A percentile compares a stretch with the other conserved stretches of the same genome.
Conservation (phyloP, 805 yeast species). For the Candida sakaeoensis region DNA sequence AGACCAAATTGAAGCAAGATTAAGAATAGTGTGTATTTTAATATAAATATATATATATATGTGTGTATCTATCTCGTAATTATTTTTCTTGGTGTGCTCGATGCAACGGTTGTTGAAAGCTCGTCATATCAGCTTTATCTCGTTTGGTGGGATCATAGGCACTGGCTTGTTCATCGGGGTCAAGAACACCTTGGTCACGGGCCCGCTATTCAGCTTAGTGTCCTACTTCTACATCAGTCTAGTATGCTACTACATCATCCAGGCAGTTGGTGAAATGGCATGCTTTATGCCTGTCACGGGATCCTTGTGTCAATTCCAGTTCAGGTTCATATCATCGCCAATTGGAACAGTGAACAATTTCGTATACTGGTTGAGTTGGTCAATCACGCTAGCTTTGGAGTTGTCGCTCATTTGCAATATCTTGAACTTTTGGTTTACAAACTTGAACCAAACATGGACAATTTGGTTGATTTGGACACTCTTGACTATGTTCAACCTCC, state of each 20-base stretch:
- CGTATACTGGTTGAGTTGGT: constrained; percentile 25
- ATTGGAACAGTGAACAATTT: constrained; percentile 18
- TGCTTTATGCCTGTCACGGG: constrained; percentile 17
- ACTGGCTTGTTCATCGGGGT: constrained; percentile 21
- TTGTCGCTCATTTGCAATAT: constrained; percentile 16
- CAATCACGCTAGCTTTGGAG: constrained; percentile 22
- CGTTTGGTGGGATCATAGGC: constrained; percentile 23
- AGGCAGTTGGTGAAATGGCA: constrained; percentile 18
- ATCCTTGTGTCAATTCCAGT: constrained; percentile 19
- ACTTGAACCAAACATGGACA: constrained; percentile 4
- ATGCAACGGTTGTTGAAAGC: constrained; percentile 8
- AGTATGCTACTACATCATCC: constrained; percentile 18
- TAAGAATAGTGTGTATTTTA: not conserved
- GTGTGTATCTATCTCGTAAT: not conserved
- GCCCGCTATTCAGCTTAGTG: constrained; percentile 18
- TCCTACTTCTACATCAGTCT: constrained; percentile 18
- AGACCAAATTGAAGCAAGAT: constrained; percentile 6
- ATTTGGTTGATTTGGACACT: constrained; percentile 13
- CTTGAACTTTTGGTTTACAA: constrained; percentile 14
- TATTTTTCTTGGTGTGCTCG: not conserved
- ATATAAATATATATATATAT: not conserved
- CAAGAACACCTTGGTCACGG: constrained; percentile 11
- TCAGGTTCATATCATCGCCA: constrained; percentile 15
- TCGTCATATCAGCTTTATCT: constrained; percentile 16
- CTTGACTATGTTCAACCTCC: constrained; percentile 17